Base-by-base conservation (phyloP, 1,284 basidiomycete species). In the Cryptococcus maquisensis region DNA sequence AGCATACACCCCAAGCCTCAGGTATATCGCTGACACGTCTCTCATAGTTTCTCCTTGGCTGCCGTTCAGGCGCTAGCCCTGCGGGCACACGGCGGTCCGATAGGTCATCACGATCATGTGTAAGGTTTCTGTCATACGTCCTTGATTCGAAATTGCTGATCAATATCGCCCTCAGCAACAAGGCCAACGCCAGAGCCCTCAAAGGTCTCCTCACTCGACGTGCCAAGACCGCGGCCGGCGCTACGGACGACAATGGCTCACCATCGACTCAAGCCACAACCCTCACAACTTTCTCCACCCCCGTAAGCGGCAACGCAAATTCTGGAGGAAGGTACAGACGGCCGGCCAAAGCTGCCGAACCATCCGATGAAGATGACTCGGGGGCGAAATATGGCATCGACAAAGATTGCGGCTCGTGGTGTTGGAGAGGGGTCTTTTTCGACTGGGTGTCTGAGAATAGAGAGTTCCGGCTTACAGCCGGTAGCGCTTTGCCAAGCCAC, bases 61-160 rank as follows among this genome's bases (percentile, higher is more conserved):
- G 65, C 66, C 1, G 63, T 68, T 5, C 51, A 62, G 51, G 61
- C 61, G 6, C 55, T 68, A 3, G 60, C 65, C 6, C 60, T 46
- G n/a, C 55, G 63, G 32, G 50, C 59, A 16, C 63, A 68, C 47
- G 65, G 63, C 5, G 66, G 66, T 0, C 51, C 51, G 1, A 13
- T 55, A 6, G 62, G 56, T 9, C 63, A 65, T 39, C 38, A 47
- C 13, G 21, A 42, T 2, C 50, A 58, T 50, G 28, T 64, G 64
- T 68, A 51, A 35, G 64, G 50, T 5, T 21, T 9, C 24, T 18
- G n/a, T 6, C 28, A 23, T 20, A 35, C n/a, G 16, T 13, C 8
- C n/a, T 37, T 21, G 18, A 5, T 23, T 21, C 28, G 28, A 10
- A 10, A 9, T 48, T 38, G 16, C 28, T 47, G 32, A 38, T 32